Conservation (phyloP, 768 basidiomycete genomes). For the Hysterangium stoloniferum region DNA sequence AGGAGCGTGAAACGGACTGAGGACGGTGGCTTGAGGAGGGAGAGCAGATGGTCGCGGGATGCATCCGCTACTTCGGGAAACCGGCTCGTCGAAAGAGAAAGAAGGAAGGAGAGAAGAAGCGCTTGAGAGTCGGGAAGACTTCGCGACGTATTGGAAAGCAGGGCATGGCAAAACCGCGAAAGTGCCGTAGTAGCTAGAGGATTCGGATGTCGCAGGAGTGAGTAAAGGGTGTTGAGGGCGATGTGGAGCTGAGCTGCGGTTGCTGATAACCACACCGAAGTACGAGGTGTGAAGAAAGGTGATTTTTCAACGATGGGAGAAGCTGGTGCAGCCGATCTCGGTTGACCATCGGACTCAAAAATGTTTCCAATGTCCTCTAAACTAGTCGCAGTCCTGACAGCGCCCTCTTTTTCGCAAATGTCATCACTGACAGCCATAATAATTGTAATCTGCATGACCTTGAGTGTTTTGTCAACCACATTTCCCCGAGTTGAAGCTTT, state of each 20-base stretch:
- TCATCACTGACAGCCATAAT: slow-evolving; percentile 58
- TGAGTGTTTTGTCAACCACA: slow-evolving; percentile 48
- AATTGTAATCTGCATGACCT: slow-evolving; percentile 47
- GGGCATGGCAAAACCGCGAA: slow-evolving; percentile 40
- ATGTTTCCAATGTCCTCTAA: slow-evolving; percentile 55
- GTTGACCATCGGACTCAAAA: slow-evolving; percentile 7
- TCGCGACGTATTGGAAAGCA: slow-evolving; percentile 48
- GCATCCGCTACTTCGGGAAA: slow-evolving; percentile 43
- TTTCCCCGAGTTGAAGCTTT: slow-evolving; percentile 74
- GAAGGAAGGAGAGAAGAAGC: slow-evolving; percentile 61
- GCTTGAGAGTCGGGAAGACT: slow-evolving; percentile 64
- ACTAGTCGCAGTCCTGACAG: slow-evolving; percentile 42
- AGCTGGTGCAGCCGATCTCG: neutral
- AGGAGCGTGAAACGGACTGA: slow-evolving; percentile 38
- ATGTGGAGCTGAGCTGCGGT: slow-evolving; percentile 79
- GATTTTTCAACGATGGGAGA: slow-evolving; percentile 14
- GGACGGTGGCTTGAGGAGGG: slow-evolving; percentile 37
- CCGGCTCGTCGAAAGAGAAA: slow-evolving; percentile 59
- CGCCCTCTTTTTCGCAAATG: slow-evolving; percentile 55
- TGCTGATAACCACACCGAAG: slow-evolving; percentile 70
- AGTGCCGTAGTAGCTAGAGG: slow-evolving; percentile 56
- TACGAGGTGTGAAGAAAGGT: slow-evolving; percentile 47
- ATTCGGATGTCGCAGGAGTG: slow-evolving; percentile 65
- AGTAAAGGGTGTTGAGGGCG: slow-evolving; percentile 68
- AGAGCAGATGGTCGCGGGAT: slow-evolving; percentile 40